Evolutionary conservation across 805 yeast genomes (phyloP).

Genomic region (Metschnikowia anglica): DNA sequence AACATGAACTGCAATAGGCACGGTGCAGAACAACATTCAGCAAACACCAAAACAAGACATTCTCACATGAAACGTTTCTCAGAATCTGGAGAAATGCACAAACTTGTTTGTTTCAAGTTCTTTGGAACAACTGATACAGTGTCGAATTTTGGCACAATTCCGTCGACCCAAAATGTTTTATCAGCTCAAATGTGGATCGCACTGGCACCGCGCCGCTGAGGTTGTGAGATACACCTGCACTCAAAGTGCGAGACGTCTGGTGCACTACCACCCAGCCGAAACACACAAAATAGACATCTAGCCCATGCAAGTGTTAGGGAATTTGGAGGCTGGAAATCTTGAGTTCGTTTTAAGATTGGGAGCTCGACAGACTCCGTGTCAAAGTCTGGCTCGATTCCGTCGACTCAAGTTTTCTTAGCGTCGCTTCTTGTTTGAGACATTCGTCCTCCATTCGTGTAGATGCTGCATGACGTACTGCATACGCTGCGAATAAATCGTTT

Average conservation of each 20-base stretch:
- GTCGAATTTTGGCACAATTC: conserved; percentile 9
- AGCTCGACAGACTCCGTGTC: conserved; percentile 1
- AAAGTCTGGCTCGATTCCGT: conserved; percentile 10
- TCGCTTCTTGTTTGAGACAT: conserved; percentile 8
- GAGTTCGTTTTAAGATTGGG: background rate
- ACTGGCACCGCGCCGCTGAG: background rate
- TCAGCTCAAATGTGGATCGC: background rate
- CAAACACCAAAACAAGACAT: conserved; percentile 3
- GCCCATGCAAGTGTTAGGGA: background rate
- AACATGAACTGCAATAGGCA: background rate
- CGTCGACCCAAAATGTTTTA: conserved; percentile 8
- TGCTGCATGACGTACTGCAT: conserved; percentile 2
- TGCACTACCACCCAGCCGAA: conserved; percentile 4
- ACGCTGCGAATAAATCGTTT: no score
- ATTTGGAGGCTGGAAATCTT: conserved; percentile 5
- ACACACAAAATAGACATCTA: background rate
- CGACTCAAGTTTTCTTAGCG: conserved; percentile 6
- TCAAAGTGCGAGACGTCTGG: background rate
- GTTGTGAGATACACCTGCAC: background rate
- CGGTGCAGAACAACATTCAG: background rate
- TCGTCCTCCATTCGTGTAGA: conserved; percentile 8
- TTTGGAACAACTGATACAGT: background rate
- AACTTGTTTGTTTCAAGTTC: conserved; percentile 2
- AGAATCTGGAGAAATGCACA: background rate
- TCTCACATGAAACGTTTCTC: background rate